A percentile compares a stretch with the other conserved stretches of the same genome.
These are phyloP conservation scores for Paspalum vaginatum DNA, from an alignment of 176 grass and related monocot genomes.

Conservation along the genomic window DNA sequence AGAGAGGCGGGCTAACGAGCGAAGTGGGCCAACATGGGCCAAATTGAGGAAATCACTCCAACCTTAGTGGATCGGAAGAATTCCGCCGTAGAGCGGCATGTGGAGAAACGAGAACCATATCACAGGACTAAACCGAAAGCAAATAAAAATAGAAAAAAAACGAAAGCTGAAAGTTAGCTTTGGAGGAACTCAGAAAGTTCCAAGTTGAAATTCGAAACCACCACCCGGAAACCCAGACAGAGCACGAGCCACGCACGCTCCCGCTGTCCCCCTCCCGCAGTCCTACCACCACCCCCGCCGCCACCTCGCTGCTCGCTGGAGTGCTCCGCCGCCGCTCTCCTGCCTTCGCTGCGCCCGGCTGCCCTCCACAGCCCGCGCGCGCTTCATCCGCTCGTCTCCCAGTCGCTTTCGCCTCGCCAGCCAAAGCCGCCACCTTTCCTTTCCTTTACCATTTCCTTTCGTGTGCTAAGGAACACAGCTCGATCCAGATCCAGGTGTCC, in stretches of 20 bases:
- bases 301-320: not conserved
- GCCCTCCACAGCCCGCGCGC: not conserved
- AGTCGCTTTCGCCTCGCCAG: conserved; percentile 17
- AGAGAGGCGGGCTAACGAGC: too few species aligned
- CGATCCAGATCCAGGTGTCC: conserved; percentile 41
- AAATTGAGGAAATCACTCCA: too few species aligned
- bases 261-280: conserved; percentile 13
- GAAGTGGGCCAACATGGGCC: too few species aligned
- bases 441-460: conserved; percentile 27
- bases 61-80: too few species aligned
- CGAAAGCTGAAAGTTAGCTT: conserved; percentile 16
- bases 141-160: not conserved
- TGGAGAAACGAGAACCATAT: not conserved
- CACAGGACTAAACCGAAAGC: not conserved
- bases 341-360: not conserved
- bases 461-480: not conserved
- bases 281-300: not conserved
- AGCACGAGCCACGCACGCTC: conserved; percentile 32
- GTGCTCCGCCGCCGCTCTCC: not conserved
- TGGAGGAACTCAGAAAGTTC: conserved; percentile 29
- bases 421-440: conserved; percentile 37
- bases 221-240: conserved; percentile 30
- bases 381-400: not conserved
- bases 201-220: conserved; percentile 21
- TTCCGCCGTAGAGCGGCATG: not conserved